Evolutionary conservation across 1,139 yeast genomes (phyloP).

Genomic region (Kodamaea sp.): DNA sequence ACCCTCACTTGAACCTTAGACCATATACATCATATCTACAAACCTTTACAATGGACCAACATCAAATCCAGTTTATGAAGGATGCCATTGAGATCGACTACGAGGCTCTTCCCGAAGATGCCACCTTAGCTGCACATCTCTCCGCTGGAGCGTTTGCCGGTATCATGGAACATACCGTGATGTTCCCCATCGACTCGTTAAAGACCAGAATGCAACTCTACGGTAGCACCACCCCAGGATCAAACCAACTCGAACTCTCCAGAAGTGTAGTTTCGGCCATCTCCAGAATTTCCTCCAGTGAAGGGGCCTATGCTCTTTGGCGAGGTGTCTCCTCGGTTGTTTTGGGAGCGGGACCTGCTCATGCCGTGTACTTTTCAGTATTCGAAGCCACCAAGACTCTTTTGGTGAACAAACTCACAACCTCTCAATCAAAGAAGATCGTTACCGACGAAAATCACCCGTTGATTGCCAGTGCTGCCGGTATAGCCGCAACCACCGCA

Average conservation of each 20-base stretch:
- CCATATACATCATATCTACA: too few relatives aligned
- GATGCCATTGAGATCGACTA: conserved; percentile 67
- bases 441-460: conserved; percentile 75
- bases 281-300: conserved; percentile 77
- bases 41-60: conserved; percentile 15
- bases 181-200: conserved; percentile 95
- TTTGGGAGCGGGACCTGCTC: conserved; percentile 99
- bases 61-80: conserved; percentile 17
- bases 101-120: conserved; percentile 88
- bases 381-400: conserved; percentile 81
- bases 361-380: conserved; percentile 95
- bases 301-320: conserved; percentile 90
- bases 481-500: conserved; percentile 91
- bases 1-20: too few relatives aligned
- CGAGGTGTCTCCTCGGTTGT: conserved; percentile 92
- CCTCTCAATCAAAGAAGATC: conserved; percentile 32
- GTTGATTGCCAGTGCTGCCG: conserved; percentile 79
- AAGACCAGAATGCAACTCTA: conserved; percentile 95
- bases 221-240: too few relatives aligned
- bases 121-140: conserved; percentile 80
- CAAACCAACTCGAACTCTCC: conserved; percentile 38
- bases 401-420: conserved; percentile 44
- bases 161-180: conserved; percentile 94
- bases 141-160: conserved; percentile 97
- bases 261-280: conserved; percentile 58